phyloP scores from a whole-genome alignment of 2,329 filamentous ascomycete species.

The Exophiala sp. region DNA sequence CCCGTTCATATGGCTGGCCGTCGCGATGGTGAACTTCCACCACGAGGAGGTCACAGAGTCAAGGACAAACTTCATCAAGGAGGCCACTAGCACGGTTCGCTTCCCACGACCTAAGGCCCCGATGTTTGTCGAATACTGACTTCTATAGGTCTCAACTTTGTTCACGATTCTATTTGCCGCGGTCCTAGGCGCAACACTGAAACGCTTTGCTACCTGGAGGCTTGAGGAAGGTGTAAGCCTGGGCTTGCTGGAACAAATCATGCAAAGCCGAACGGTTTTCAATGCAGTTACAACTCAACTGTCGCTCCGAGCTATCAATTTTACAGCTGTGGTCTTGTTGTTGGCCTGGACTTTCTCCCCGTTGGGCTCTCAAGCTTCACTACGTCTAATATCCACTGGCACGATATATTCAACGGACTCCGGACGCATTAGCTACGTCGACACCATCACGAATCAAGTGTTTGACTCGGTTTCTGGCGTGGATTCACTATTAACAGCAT shows the following conservation, averaged over 20 bases:
- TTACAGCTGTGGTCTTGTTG: constrained; percentile 20
- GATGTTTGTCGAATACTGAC: neutral
- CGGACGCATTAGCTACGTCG: constrained; percentile 6
- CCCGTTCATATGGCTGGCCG: constrained; percentile 17
- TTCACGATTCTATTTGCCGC: constrained; percentile 27
- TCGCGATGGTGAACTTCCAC: constrained; percentile 10
- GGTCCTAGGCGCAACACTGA: constrained; percentile 21
- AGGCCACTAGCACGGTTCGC: constrained; percentile 13
- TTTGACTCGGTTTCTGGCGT: constrained; percentile 13
- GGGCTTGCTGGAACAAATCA: constrained; percentile 26
- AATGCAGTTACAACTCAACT: constrained; percentile 16
- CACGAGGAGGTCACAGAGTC: constrained; percentile 6
- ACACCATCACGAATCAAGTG: constrained; percentile 7
- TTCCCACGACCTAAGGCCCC: too few species aligned
- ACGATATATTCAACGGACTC: constrained; percentile 10
- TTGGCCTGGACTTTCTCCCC: constrained; percentile 23
- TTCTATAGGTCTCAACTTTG: constrained; percentile 16
- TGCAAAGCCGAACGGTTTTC: constrained; percentile 25
- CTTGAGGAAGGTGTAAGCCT: constrained; percentile 21
- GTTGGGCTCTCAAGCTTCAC: constrained; percentile 24
- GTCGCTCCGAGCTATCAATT: constrained; percentile 12
- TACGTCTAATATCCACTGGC: constrained; percentile 15
- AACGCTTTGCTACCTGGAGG: constrained; percentile 20
- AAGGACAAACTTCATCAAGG: constrained; percentile 9
- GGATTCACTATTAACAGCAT: constrained; percentile 7